Base-by-base conservation (phyloP, 805 yeast genomes). In the Starmerella cellae region DNA sequence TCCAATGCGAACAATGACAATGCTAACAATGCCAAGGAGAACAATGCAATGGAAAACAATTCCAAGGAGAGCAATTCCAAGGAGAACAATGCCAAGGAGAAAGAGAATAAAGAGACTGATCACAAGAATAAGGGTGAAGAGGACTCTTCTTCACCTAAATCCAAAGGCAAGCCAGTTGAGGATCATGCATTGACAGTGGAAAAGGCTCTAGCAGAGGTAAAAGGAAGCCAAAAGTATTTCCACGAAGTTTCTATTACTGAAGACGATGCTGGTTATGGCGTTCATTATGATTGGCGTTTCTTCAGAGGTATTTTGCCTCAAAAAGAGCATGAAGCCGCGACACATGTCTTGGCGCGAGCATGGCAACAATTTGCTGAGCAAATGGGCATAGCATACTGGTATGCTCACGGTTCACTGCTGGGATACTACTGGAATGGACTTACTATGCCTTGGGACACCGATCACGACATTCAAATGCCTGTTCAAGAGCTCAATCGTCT, bases 231-330 rank as follows among this genome's bases (percentile, higher is more conserved):
- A 6, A 48, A 48, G 42, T 41, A 49, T 31, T 49, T 49, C 39
- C 41, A 45, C 27, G 51, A 49, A 39, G 48, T 43, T n/a, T 21
- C 27, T 26, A 36, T 49, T 13, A 16, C 24, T 9, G 38, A 42
- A 14, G 53, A 49, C 30, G 42, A 41, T 13, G 34, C 19, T 3
- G 48, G 48, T 5, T 44, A 48, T 24, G 66, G 63, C 19, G 46
- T 51, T 27, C 68, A 63, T 45, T 76, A 75, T 52, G 84, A 78
- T 56, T 76, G 82, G 80, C 65, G 82, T 43, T 77, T 75, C 50
- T 78, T 76, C 66, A 68, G 66, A 49, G 57, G 60, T 38, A 61
- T 67, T 29, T 57, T 68, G 22, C 53, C 56, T 24, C 61, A 61
- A 36, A 53, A 60, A 32, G 62, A 61, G 38, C 67, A 67, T 47